Evolutionary conservation across 1,139 yeast species (phyloP), one percentile per base, ranked within the genome.

Genomic region (Pneumocystis oryctolagi): DNA sequence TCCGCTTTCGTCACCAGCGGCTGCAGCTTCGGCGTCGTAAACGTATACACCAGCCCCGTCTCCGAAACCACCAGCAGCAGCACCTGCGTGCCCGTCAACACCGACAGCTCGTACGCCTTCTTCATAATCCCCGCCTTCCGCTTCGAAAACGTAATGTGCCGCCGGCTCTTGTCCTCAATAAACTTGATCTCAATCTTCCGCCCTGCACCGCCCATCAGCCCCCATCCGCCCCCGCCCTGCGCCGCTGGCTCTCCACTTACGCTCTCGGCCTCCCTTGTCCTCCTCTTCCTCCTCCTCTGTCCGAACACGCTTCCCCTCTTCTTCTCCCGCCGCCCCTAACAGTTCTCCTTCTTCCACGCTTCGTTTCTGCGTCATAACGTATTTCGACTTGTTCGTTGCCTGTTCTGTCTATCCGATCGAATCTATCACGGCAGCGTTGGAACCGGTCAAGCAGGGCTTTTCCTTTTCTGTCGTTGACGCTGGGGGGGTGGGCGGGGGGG

Each of bases 71-170:
- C 98, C 70, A 92, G 81, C 66, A 92, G 78, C 68, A 92, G 80
- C 42, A 92, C 97, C 75, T 92, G 98, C 58, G 97, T 92, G 62
- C 98, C 98, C 9, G 98, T 92, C 70, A 92, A 80, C 62, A 94
- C 97, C 32, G 95, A 85, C 69, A 92, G 80, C 74, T 92, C 98
- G 76, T 92, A 92, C 20, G 98, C 98, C 68, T 92, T 77, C 77
- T 92, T 92, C 98, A 92, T 92, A 71, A 92, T 92, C 68, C 98
- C 98, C 58, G 97, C 97, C 76, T 92, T 90, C 76, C 98, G 87
- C 78, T 92, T 92, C 63, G 96, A 88, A 71, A 92, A 92, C 34
- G 98, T 92, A 70, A 92, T 92, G 76, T 92, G 98, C 72, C 98
- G 89, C 75, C 97, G 84, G 39, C 96, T 88, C 77, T 92, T 92